phyloP scores from a whole-genome alignment of 768 basidiomycete species.

The Sarcomyxa edulis region DNA sequence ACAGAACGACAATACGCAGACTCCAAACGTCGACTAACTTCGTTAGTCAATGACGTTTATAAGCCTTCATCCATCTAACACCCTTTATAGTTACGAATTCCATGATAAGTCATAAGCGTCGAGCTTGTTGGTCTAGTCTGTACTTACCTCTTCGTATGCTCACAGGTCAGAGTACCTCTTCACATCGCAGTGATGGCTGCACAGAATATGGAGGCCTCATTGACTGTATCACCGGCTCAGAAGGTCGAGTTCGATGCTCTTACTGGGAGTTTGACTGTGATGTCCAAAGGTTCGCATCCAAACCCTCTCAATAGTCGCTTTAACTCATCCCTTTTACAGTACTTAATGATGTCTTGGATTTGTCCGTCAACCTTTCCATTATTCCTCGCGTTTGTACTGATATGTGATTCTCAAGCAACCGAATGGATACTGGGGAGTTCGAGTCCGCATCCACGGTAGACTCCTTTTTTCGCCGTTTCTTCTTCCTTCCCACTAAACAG shows the following conservation, averaged over 20 bases:
- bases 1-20: conserved; percentile 54
- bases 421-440: conserved; percentile 85
- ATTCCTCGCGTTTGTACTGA: neutral
- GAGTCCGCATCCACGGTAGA: conserved; percentile 55
- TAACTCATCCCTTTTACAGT: too few relatives aligned
- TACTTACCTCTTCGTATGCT: neutral
- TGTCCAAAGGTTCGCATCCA: conserved; percentile 59
- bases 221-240: conserved; percentile 52
- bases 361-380: conserved; percentile 38
- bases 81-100: conserved; percentile 40
- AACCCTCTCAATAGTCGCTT: too few relatives aligned
- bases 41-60: conserved; percentile 26
- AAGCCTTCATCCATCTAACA: neutral
- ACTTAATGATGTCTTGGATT: conserved; percentile 76
- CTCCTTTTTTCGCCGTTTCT: conserved; percentile 1
- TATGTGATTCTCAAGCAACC: conserved; percentile 46
- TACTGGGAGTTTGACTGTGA: conserved; percentile 66
- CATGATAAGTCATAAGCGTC: conserved; percentile 31
- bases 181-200: conserved; percentile 73
- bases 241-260: conserved; percentile 72
- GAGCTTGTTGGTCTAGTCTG: neutral
- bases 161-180: conserved; percentile 55
- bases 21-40: conserved; percentile 57
- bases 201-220: conserved; percentile 70
- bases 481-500: conserved; percentile 2